Evolutionary conservation across 176 grass and related monocot species (phyloP), one percentile per base, ranked within the genome.

Genomic region (Rhynchospora pubera): DNA sequence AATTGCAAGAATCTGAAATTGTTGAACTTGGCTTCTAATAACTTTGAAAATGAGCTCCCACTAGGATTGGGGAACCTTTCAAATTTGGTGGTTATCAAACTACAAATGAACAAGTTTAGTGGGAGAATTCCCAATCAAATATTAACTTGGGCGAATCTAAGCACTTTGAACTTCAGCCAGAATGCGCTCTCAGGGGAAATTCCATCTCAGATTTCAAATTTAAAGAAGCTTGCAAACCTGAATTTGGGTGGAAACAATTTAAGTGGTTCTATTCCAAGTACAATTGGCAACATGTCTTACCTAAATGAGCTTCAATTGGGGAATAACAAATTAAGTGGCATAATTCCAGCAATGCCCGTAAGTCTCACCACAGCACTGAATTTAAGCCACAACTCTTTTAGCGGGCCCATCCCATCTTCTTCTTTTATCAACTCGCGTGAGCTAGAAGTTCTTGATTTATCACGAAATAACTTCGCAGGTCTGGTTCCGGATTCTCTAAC

Each of bases 401-500:
- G 1, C 7, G 95, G 95, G 0, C 2, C 8, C 57, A 86, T 98
- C 83, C 90, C 9, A 51, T 62, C 90, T 52, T 68, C 78, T 21
- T 58, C 28, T 50, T 48, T 93, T 6, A 18, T 0, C 2, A 10
- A 0, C 0, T 69, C 90, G 3, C 0, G 0, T 15, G 32, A 77
- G 1, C 52, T 94, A 55, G 89, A 98, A 79, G 34, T 91, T 43
- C 89, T 98, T 88, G 92, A 98, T 90, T 93, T 98, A 82, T 98
- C 95, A 23, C 18, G 91, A 89, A 98, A 98, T 18, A 2, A 80
- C 9, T 65, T 98, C 26, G 91, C 45, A 48, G 92, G 90, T 52
- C 1, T 46, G 2, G 56, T 94, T 0, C 92, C 95, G 1, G 13
- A 43, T 22, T 88, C 85, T 23, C 75, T 93, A 0, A 3, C 0